A percentile compares a stretch with the other conserved stretches of the same genome.
These are phyloP conservation scores for Westerdykella ornata DNA, from an alignment of 2,329 filamentous ascomycete genomes.

Conservation along the genomic window DNA sequence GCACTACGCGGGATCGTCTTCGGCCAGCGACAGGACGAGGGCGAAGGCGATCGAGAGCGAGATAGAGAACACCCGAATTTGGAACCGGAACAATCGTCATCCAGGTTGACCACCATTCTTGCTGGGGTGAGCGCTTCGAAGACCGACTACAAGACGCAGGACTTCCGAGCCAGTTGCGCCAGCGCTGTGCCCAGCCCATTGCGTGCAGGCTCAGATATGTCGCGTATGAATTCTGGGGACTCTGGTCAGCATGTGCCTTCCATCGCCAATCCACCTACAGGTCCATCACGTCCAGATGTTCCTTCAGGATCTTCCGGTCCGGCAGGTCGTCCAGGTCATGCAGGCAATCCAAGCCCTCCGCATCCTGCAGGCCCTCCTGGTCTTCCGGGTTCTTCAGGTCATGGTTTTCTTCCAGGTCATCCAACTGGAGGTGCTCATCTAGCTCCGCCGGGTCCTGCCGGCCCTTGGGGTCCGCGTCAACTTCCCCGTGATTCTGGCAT, in stretches of 20 bases:
- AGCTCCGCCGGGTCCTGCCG: not conserved
- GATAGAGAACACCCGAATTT: conserved; percentile 14
- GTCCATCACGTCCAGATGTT: not conserved
- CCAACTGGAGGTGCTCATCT: not conserved
- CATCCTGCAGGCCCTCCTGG: too few relatives aligned
- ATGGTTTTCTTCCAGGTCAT: too few relatives aligned
- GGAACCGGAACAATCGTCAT: conserved; percentile 18
- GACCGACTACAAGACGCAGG: conserved; percentile 8
- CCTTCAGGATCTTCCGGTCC: too few relatives aligned
- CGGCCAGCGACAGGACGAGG: not conserved
- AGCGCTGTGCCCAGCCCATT: conserved; percentile 32
- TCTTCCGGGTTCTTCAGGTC: too few relatives aligned
- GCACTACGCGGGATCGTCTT: not conserved
- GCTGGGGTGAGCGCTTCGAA: conserved; percentile 13
- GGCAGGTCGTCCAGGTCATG: too few relatives aligned
- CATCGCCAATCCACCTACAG: not conserved
- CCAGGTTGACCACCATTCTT: conserved; percentile 27
- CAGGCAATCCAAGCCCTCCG: too few relatives aligned
- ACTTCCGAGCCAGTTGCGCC: conserved; percentile 17
- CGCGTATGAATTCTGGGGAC: too few relatives aligned
- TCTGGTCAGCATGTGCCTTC: conserved; percentile 2
- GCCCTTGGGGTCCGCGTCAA: not conserved
- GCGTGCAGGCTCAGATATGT: too few relatives aligned
- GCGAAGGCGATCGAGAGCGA: not conserved
- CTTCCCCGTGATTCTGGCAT: conserved; percentile 2